These are phyloP conservation scores for Pythium folliculosum DNA, from an alignment of 352 stramenopile genomes.

Conservation along the genomic window DNA sequence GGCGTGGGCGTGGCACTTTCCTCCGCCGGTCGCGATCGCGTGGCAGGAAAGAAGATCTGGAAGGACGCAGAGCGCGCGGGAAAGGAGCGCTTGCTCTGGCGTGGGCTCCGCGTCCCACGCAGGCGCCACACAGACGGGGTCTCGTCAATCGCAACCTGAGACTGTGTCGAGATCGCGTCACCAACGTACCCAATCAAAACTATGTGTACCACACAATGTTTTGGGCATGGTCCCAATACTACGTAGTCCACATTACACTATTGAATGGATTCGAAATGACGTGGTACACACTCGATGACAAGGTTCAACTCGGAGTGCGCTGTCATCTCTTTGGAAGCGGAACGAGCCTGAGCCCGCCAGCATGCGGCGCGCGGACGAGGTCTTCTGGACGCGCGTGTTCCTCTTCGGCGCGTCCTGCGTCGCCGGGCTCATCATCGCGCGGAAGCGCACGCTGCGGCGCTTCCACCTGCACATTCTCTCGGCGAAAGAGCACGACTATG, in stretches of 20 bases:
- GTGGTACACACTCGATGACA: neutral
- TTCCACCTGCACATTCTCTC: conserved; percentile 75
- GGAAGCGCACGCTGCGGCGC: conserved; percentile 67
- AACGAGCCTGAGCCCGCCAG: no score
- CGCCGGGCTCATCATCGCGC: conserved; percentile 61
- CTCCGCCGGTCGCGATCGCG: no score
- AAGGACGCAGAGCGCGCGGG: no score
- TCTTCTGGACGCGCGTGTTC: conserved; percentile 75
- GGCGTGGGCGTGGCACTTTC: no score
- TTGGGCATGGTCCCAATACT: neutral
- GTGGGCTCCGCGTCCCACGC: neutral
- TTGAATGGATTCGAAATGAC: neutral
- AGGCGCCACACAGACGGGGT: neutral
- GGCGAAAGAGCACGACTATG: conserved; percentile 67
- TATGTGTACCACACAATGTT: neutral
- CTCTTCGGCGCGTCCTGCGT: conserved; percentile 70
- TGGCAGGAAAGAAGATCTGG: no score
- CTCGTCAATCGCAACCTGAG: neutral
- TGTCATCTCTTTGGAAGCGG: no score
- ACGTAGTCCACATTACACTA: neutral
- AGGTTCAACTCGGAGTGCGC: neutral
- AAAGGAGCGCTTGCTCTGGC: neutral
- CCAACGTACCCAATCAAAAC: no score
- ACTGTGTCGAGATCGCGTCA: no score
- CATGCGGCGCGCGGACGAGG: conserved; percentile 33